Conservation (phyloP, 768 basidiomycete genomes). For the Phlebiopsis gigantea region DNA sequence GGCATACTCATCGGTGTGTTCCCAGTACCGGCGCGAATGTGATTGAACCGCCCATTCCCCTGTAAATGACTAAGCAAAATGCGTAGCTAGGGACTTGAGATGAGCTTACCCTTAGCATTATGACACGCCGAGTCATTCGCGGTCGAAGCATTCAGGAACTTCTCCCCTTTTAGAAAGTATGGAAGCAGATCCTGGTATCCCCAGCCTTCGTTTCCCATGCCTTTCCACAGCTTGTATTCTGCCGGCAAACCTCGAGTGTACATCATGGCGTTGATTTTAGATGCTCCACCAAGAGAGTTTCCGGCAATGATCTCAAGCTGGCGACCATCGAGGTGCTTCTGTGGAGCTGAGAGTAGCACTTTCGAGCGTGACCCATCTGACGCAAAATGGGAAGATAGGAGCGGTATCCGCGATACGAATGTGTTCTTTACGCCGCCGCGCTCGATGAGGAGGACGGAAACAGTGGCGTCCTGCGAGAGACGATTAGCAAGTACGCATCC, state of each 20-base stretch:
- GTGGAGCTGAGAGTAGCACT: neutral
- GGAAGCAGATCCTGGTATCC: constrained; percentile 22
- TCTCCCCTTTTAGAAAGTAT: constrained; percentile 22
- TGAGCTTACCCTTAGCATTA: neutral
- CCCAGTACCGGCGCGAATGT: neutral
- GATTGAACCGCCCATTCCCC: neutral
- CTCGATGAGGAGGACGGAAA: constrained; percentile 33
- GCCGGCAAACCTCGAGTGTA: constrained; percentile 25
- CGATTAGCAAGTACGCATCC: constrained; percentile 35
- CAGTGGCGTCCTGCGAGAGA: constrained; percentile 27
- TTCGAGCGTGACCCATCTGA: neutral
- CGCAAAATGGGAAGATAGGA: constrained; percentile 21
- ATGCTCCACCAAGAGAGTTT: constrained; percentile 8
- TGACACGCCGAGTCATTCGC: neutral
- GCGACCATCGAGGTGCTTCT: neutral
- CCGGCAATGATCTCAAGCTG: neutral
- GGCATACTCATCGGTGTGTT: neutral
- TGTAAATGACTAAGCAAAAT: neutral
- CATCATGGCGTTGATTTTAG: constrained; percentile 26
- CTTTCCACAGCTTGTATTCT: constrained; percentile 27
- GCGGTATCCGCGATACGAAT: constrained; percentile 29
- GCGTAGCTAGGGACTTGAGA: constrained; percentile 11
- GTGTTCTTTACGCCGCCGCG: constrained; percentile 25
- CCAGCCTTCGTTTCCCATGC: constrained; percentile 24
- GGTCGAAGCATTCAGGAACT: constrained; percentile 2